Evolutionary conservation across 768 basidiomycete species (phyloP).

Genomic region (Agaricus blazei): DNA sequence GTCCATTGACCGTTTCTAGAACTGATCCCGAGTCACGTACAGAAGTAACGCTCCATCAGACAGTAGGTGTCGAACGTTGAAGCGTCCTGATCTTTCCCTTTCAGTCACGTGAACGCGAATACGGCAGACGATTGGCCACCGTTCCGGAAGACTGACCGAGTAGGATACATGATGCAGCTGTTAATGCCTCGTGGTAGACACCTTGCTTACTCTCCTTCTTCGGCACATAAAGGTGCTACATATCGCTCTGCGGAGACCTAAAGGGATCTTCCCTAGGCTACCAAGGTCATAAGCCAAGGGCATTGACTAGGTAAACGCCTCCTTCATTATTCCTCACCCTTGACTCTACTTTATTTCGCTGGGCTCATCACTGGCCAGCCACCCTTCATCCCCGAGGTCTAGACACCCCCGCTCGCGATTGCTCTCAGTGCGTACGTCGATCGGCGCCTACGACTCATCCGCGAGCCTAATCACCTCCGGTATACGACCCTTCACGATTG

Average conservation of each 20-base stretch:
- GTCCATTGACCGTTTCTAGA: too few species aligned
- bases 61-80: not conserved
- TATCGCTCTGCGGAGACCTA: slow-evolving; percentile 1
- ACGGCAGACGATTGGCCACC: slow-evolving; percentile 4
- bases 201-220: slow-evolving; percentile 8
- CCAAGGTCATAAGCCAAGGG: slow-evolving; percentile 7
- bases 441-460: slow-evolving; percentile 5
- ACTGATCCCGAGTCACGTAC: not conserved
- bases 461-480: not conserved
- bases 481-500: slow-evolving; percentile 8
- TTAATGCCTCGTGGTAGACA: slow-evolving; percentile 13
- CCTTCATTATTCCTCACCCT: not conserved
- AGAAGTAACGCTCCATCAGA: not conserved
- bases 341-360: not conserved
- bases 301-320: slow-evolving; percentile 5
- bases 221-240: slow-evolving; percentile 11
- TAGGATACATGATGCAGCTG: slow-evolving; percentile 9
- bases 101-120: not conserved
- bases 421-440: slow-evolving; percentile 7
- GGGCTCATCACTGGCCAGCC: slow-evolving; percentile 4
- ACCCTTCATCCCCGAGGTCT: slow-evolving; percentile 13
- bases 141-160: slow-evolving; percentile 7
- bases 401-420: slow-evolving; percentile 1
- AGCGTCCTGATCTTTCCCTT: not conserved
- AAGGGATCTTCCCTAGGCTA: slow-evolving; percentile 7